A percentile compares a stretch with the other conserved stretches of the same genome.
Evolutionary conservation across 106 monocot genomes (phyloP).

Genomic region (Dioscorea dumetorum): DNA sequence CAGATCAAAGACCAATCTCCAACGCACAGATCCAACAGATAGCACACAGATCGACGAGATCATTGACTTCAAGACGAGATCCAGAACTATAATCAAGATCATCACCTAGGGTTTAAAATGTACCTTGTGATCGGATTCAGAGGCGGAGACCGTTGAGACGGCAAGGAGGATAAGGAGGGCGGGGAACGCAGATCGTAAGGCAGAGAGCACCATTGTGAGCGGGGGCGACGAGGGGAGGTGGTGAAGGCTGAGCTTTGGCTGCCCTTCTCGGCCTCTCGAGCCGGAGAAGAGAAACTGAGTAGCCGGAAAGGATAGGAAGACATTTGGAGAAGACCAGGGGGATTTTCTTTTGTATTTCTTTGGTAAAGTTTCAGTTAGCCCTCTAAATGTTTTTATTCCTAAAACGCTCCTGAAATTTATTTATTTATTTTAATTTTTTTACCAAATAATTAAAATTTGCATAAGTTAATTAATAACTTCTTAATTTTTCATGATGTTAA

Average conservation of each 20-base stretch:
- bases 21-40: neutral
- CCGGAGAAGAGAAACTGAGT: neutral
- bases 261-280: too few relatives aligned
- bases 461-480: too few relatives aligned
- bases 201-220: conserved; percentile 29
- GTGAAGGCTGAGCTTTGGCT: neutral
- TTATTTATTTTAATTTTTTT: too few relatives aligned
- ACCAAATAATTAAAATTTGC: too few relatives aligned
- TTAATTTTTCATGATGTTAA: too few relatives aligned
- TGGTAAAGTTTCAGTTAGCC: neutral
- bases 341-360: neutral
- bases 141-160: conserved; percentile 26
- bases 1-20: neutral
- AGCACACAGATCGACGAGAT: neutral
- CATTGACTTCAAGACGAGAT: too few relatives aligned
- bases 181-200: conserved; percentile 26
- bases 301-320: neutral
- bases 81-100: too few relatives aligned
- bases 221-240: conserved; percentile 15
- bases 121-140: conserved; percentile 74
- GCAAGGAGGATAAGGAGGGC: conserved; percentile 15
- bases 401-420: neutral
- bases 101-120: too few relatives aligned
- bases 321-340: neutral
- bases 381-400: neutral